Percentiles rank a stretch among this genome's conserved stretches.
phyloP scores from a whole-genome alignment of 2,329 filamentous ascomycete genomes.

The Sporothrix globosa region DNA sequence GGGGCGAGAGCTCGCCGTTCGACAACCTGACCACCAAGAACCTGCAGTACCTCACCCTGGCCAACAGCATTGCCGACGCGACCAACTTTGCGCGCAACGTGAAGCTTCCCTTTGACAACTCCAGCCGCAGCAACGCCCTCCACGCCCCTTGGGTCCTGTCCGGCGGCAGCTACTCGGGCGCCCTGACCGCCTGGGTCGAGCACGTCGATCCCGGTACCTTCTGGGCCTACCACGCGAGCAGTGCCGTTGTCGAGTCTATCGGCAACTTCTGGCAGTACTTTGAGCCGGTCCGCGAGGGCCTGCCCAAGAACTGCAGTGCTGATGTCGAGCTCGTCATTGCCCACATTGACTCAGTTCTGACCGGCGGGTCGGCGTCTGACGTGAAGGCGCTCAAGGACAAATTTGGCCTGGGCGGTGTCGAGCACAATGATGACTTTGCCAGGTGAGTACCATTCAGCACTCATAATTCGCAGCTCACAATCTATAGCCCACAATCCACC shows the following conservation, averaged over 20 bases:
- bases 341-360: constrained; percentile 54
- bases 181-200: constrained; percentile 57
- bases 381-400: constrained; percentile 53
- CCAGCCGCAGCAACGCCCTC: constrained; percentile 44
- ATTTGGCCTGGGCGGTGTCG: constrained; percentile 53
- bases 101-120: constrained; percentile 54
- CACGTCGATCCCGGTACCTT: constrained; percentile 57
- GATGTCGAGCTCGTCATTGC: constrained; percentile 57
- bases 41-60: constrained; percentile 47
- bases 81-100: constrained; percentile 50
- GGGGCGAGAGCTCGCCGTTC: constrained; percentile 48
- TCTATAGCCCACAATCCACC: background rate
- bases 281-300: constrained; percentile 55
- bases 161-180: constrained; percentile 61
- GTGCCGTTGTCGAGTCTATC: constrained; percentile 58
- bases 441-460: constrained; percentile 34
- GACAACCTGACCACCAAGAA: constrained; percentile 45
- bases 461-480: no score
- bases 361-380: constrained; percentile 45
- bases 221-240: constrained; percentile 62
- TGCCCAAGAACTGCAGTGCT: constrained; percentile 59
- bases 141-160: constrained; percentile 59
- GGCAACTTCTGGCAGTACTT: constrained; percentile 61
- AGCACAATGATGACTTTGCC: constrained; percentile 52
- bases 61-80: constrained; percentile 49